Evolutionary conservation across 495 filamentous ascomycete species (phyloP).

Genomic region (Hyaloscypha variabilis): DNA sequence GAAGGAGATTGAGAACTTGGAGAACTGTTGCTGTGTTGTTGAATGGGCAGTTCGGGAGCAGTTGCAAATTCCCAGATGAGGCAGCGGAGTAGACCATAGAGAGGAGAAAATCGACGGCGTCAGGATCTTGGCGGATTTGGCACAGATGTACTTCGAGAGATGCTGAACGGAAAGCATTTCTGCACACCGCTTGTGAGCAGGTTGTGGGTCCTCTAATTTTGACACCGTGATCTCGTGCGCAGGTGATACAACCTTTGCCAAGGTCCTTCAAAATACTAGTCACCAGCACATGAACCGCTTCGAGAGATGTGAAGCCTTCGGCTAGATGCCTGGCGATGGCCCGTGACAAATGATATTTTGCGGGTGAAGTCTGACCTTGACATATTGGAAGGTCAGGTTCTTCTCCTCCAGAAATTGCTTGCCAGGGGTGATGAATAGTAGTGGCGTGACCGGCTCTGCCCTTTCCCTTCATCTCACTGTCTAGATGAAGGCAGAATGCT

Average conservation of each 20-base stretch:
- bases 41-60: conserved; percentile 35
- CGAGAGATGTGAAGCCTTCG: conserved; percentile 3
- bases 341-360: conserved; percentile 28
- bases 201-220: conserved; percentile 28
- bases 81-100: conserved; percentile 29
- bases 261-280: conserved; percentile 13
- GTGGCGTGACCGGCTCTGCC: not conserved
- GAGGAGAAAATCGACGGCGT: conserved; percentile 26
- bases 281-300: conserved; percentile 18
- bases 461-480: conserved; percentile 10
- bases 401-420: not conserved
- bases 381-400: conserved; percentile 14
- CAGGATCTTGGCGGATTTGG: conserved; percentile 19
- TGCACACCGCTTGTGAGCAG: conserved; percentile 24
- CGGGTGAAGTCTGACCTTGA: conserved; percentile 8
- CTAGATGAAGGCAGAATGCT: conserved; percentile 33
- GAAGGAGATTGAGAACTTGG: conserved; percentile 27
- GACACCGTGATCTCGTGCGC: conserved; percentile 20
- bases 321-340: conserved; percentile 23
- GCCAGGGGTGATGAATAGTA: not conserved
- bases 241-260: conserved; percentile 29
- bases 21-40: conserved; percentile 8
- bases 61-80: conserved; percentile 24
- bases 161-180: conserved; percentile 15
- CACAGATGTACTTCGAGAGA: conserved; percentile 17